These are phyloP conservation scores for Boletellus sp. DNA, from an alignment of 768 basidiomycete genomes.

Conservation along the genomic window DNA sequence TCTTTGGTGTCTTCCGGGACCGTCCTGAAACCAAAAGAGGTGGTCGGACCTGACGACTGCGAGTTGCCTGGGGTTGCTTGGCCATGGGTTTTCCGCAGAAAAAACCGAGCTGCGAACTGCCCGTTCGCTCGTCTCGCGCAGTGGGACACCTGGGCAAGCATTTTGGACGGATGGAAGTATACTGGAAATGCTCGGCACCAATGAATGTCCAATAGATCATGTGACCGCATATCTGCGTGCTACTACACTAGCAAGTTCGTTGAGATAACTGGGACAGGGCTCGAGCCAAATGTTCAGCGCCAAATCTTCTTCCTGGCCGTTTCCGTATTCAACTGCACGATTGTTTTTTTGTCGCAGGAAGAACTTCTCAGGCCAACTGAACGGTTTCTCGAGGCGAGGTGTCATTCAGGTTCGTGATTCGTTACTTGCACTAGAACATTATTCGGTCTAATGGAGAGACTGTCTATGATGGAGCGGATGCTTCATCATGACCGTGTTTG, in stretches of 20 bases:
- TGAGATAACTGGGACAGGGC: no score
- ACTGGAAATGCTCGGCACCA: not conserved
- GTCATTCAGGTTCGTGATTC: not conserved
- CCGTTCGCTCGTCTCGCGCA: slow-evolving; percentile 14
- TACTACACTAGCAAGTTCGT: no score
- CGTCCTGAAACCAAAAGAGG: slow-evolving; percentile 92
- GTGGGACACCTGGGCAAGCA: slow-evolving; percentile 16
- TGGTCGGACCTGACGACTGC: slow-evolving; percentile 39
- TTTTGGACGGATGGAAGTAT: not conserved
- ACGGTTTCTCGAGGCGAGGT: no score
- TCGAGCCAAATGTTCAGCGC: no score
- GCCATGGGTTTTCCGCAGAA: slow-evolving; percentile 24
- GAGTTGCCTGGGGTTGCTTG: slow-evolving; percentile 8
- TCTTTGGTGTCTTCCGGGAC: slow-evolving; percentile 88
- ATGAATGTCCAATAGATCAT: not conserved
- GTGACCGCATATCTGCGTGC: not conserved
- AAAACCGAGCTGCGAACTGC: slow-evolving; percentile 7
- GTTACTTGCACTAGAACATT: not conserved
- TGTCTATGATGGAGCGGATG: not conserved
- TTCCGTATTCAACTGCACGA: not conserved
- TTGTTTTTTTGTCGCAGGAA: not conserved
- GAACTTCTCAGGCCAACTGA: no score
- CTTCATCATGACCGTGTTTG: not conserved
- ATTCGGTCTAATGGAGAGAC: not conserved
- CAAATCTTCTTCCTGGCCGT: no score